These are phyloP conservation scores for Strigomonas culicis DNA, from an alignment of 208 protist genomes.

Conservation along the genomic window DNA sequence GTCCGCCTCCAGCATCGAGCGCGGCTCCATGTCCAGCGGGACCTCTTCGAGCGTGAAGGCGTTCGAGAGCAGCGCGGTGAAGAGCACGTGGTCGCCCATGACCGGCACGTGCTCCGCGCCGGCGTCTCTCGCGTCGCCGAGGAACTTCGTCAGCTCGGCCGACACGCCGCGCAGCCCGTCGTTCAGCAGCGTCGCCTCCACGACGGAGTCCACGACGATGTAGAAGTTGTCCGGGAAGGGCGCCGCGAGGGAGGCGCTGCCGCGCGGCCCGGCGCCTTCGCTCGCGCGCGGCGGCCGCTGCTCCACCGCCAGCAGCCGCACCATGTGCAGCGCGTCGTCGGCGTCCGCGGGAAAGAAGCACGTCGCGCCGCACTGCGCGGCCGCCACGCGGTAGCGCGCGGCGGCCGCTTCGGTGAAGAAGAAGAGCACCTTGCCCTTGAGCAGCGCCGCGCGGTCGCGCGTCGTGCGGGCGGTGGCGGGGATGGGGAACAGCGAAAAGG, in stretches of 20 bases:
- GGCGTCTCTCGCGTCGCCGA: constrained; percentile 16
- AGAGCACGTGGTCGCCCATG: constrained; percentile 37
- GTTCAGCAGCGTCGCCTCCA: constrained; percentile 32
- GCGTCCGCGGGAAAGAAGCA: constrained; percentile 24
- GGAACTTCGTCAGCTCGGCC: constrained; percentile 29
- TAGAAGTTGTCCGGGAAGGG: constrained; percentile 36
- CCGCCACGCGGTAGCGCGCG: constrained; percentile 31
- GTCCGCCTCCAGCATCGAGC: constrained; percentile 2
- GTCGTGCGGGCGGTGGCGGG: constrained; percentile 38
- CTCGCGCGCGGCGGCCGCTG: constrained; percentile 10
- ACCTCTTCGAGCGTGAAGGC: constrained; percentile 5
- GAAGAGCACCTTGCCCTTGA: constrained; percentile 40
- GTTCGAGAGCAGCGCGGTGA: constrained; percentile 43
- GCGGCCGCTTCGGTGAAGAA: constrained; percentile 45
- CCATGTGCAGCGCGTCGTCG: constrained; percentile 23
- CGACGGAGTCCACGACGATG: constrained; percentile 51
- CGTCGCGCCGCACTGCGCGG: constrained; percentile 30
- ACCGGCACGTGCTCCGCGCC: constrained; percentile 25
- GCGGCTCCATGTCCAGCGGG: constrained; percentile 14
- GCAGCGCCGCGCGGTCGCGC: constrained; percentile 40
- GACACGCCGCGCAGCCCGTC: constrained; percentile 21
- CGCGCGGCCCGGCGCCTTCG: too few species aligned
- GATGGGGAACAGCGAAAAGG: constrained; percentile 75
- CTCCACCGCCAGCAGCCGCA: constrained; percentile 20
- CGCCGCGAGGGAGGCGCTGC: background rate